phyloP scores from a whole-genome alignment of 179 eudicot genomes.

The Pouteria campechiana region DNA sequence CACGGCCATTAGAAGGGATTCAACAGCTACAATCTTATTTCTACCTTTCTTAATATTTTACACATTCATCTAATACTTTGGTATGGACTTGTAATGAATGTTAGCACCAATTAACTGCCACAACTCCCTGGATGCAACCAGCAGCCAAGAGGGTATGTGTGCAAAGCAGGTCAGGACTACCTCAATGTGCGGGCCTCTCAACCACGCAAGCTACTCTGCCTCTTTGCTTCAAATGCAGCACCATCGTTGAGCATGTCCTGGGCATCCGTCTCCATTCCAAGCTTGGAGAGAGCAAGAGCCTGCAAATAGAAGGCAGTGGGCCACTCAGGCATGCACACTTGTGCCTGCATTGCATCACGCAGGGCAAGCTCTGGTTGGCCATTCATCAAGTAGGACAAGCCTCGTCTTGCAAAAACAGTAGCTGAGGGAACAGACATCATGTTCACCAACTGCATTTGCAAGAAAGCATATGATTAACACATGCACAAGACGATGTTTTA shows the following conservation, averaged over 20 bases:
- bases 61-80: too few species aligned
- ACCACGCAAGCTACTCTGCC: slow-evolving; percentile 65
- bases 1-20: too few species aligned
- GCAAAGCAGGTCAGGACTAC: too few species aligned
- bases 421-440: slow-evolving; percentile 92
- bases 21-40: too few species aligned
- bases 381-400: slow-evolving; percentile 73
- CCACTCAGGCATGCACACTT: slow-evolving; percentile 98
- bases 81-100: too few species aligned
- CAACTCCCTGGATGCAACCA: too few species aligned
- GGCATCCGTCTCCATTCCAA: slow-evolving; percentile 59
- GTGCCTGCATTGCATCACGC: slow-evolving; percentile 98
- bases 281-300: slow-evolving; percentile 56
- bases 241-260: slow-evolving; percentile 60
- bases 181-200: too few species aligned
- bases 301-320: slow-evolving; percentile 94
- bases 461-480: background rate
- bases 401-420: slow-evolving; percentile 79
- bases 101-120: too few species aligned
- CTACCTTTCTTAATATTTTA: too few species aligned
- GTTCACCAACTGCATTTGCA: slow-evolving; percentile 50
- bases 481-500: too few species aligned
- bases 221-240: slow-evolving; percentile 42
- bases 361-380: slow-evolving; percentile 86
- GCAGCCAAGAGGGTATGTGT: too few species aligned